Percentiles rank a stretch among this genome's conserved stretches.
Conservation (phyloP, 2,329 filamentous ascomycete species). For the Byssothecium circinans region DNA sequence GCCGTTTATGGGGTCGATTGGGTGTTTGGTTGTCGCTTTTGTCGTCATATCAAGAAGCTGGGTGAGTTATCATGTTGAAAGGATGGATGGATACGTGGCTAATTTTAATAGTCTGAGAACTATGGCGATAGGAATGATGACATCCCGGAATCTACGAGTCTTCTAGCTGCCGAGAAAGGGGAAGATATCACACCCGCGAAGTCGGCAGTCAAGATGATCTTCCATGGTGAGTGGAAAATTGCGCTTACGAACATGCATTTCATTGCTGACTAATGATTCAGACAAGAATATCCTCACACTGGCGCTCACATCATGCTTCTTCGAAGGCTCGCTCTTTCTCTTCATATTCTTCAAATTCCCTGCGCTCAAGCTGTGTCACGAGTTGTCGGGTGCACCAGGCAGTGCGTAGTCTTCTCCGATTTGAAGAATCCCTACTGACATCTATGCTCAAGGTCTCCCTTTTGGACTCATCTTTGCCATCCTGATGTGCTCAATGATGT, state of each 20-base stretch:
- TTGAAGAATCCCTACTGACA: conserved; percentile 8
- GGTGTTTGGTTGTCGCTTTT: conserved; percentile 50
- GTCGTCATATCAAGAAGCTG: conserved; percentile 53
- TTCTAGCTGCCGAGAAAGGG: conserved; percentile 33
- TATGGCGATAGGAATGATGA: conserved; percentile 44
- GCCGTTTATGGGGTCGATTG: conserved; percentile 54
- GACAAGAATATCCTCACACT: conserved; percentile 56
- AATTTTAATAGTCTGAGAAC: conserved; percentile 50
- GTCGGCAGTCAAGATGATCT: conserved; percentile 27
- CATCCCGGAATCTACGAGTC: conserved; percentile 20
- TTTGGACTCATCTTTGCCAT: conserved; percentile 60
- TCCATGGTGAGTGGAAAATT: conserved; percentile 17
- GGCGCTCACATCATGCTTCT: conserved; percentile 57
- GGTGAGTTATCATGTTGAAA: conserved; percentile 42
- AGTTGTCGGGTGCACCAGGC: conserved; percentile 28
- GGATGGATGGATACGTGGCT: conserved; percentile 4
- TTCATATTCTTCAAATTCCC: conserved; percentile 66
- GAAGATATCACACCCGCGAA: conserved; percentile 19
- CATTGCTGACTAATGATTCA: conserved; percentile 12
- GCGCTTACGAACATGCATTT: neutral
- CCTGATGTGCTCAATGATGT: conserved; percentile 63
- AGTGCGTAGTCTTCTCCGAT: conserved; percentile 16
- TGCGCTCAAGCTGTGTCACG: conserved; percentile 48
- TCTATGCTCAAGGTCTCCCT: conserved; percentile 28
- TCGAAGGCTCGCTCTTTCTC: conserved; percentile 64